Evolutionary conservation across 805 yeast species (phyloP).

Genomic region (Kuraishia ogatae): DNA sequence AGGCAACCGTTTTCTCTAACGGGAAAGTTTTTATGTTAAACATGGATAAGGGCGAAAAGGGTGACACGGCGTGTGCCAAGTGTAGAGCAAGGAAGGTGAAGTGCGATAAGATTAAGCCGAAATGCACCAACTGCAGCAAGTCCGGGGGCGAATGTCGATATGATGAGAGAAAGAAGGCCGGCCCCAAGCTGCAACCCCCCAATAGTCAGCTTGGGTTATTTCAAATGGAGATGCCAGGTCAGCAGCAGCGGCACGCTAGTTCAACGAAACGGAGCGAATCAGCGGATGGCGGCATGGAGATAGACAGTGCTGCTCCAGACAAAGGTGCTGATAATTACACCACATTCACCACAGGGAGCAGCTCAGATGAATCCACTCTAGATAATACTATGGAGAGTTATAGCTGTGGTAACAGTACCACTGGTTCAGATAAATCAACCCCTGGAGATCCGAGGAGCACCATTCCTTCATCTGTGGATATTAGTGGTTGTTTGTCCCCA

Average conservation of each 20-base stretch:
- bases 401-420: background rate
- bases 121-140: constrained; percentile 15
- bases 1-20: background rate
- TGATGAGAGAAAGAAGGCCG: constrained; percentile 20
- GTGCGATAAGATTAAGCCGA: constrained; percentile 20
- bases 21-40: background rate
- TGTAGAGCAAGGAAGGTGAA: constrained; percentile 22
- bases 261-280: background rate
- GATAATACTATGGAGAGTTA: background rate
- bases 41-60: background rate
- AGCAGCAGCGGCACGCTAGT: background rate
- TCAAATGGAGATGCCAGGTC: background rate
- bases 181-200: constrained; percentile 17
- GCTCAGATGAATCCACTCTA: background rate
- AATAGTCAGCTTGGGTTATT: background rate
- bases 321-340: background rate
- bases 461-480: background rate
- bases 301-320: background rate
- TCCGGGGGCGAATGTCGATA: constrained; percentile 15
- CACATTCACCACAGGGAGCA: background rate
- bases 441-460: background rate
- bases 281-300: background rate
- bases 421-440: background rate
- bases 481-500: background rate
- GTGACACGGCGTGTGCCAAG: constrained; percentile 17